Evolutionary conservation across 352 stramenopile genomes (phyloP).

Genomic region (Pythium aristosporum): DNA sequence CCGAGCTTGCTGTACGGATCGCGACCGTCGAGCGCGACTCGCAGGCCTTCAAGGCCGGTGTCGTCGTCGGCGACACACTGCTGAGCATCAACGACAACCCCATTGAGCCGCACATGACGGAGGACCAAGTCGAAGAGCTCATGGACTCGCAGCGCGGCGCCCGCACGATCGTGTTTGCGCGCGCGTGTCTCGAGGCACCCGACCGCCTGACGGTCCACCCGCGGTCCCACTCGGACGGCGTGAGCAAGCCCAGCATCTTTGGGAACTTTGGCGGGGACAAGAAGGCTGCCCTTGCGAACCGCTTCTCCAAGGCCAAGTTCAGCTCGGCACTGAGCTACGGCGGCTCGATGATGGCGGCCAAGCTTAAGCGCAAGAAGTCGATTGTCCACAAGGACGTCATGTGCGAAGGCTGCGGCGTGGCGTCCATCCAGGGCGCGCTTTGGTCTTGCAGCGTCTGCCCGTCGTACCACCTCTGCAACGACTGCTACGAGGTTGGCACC

Average conservation of each 20-base stretch:
- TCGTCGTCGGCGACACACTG: constrained; percentile 56
- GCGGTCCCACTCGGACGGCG: constrained; percentile 32
- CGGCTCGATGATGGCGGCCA: constrained; percentile 57
- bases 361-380: constrained; percentile 68
- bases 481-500: constrained; percentile 70
- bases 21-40: constrained; percentile 53
- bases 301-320: constrained; percentile 49
- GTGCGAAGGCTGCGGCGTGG: constrained; percentile 73
- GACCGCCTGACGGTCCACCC: constrained; percentile 4
- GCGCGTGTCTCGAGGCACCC: constrained; percentile 38
- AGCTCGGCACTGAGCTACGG: constrained; percentile 63
- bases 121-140: constrained; percentile 60
- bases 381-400: constrained; percentile 62
- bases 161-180: constrained; percentile 61
- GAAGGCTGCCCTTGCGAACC: constrained; percentile 5
- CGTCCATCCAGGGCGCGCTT: constrained; percentile 59
- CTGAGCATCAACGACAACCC: constrained; percentile 60
- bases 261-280: background rate
- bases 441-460: constrained; percentile 75
- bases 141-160: constrained; percentile 47
- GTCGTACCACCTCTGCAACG: constrained; percentile 66
- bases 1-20: constrained; percentile 53
- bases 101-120: constrained; percentile 63
- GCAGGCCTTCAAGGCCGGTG: constrained; percentile 49
- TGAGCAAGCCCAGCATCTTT: constrained; percentile 13